Conservation (phyloP, 192 early-diverging fungal genomes). For the Powellomyces hirtus region DNA sequence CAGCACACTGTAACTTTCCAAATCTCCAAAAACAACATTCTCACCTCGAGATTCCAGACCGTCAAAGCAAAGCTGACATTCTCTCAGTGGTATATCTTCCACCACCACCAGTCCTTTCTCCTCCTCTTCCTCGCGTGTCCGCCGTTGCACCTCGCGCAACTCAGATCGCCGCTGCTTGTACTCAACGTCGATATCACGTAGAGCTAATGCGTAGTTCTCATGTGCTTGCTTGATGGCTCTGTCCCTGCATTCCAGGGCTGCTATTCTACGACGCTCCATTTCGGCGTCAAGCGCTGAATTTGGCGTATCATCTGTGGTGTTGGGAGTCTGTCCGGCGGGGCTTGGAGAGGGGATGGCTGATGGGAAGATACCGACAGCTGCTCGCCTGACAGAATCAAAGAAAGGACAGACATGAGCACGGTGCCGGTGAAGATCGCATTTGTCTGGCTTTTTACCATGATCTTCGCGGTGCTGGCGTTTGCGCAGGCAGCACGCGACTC, state of each 20-base stretch:
- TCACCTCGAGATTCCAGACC: background rate
- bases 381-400: background rate
- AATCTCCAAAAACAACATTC: background rate
- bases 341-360: background rate
- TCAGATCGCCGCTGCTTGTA: too few species aligned
- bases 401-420: background rate
- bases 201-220: too few species aligned
- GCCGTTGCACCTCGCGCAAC: background rate
- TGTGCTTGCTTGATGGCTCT: too few species aligned
- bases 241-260: too few species aligned
- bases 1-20: background rate
- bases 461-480: background rate
- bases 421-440: background rate
- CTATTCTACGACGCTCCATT: too few species aligned
- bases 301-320: background rate
- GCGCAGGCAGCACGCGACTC: too few species aligned
- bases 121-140: too few species aligned
- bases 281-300: too few species aligned
- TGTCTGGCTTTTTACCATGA: background rate
- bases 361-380: background rate
- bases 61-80: conserved; percentile 13
- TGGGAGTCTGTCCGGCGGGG: background rate
- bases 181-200: too few species aligned
- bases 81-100: background rate
- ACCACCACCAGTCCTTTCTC: too few species aligned